Evolutionary conservation across 257 asterid genomes (phyloP).

Genomic region (Solanum ossicruentum): DNA sequence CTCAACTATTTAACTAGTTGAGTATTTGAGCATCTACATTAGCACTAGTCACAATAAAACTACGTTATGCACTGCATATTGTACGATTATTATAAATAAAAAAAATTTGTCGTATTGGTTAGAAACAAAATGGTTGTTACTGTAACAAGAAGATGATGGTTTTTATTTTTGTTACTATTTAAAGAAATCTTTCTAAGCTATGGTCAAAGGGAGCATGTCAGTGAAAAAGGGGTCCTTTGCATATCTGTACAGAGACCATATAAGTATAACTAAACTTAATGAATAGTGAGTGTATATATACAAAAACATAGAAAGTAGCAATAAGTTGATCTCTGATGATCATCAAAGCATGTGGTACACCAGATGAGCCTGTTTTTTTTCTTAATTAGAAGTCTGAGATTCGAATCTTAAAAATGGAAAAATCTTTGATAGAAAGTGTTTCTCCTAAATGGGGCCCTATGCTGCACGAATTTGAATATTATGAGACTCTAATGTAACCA

Average conservation of each 20-base stretch:
- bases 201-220: background rate
- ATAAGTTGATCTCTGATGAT: background rate
- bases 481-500: too few relatives aligned
- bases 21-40: background rate
- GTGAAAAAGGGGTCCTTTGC: background rate
- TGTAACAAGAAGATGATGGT: background rate
- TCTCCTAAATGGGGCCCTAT: too few relatives aligned
- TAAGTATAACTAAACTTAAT: background rate
- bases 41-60: background rate
- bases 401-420: too few relatives aligned
- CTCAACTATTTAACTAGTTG: background rate
- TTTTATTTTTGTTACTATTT: background rate
- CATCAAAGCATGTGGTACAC: too few relatives aligned
- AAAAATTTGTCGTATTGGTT: background rate
- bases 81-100: background rate
- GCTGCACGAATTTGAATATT: too few relatives aligned
- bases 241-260: conserved; percentile 8
- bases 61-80: background rate
- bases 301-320: background rate
- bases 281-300: too few relatives aligned
- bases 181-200: background rate
- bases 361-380: too few relatives aligned
- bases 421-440: too few relatives aligned
- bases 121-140: background rate
- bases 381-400: too few relatives aligned